phyloP scores from a whole-genome alignment of 352 stramenopile genomes.

The Globisporangium irregulare region DNA sequence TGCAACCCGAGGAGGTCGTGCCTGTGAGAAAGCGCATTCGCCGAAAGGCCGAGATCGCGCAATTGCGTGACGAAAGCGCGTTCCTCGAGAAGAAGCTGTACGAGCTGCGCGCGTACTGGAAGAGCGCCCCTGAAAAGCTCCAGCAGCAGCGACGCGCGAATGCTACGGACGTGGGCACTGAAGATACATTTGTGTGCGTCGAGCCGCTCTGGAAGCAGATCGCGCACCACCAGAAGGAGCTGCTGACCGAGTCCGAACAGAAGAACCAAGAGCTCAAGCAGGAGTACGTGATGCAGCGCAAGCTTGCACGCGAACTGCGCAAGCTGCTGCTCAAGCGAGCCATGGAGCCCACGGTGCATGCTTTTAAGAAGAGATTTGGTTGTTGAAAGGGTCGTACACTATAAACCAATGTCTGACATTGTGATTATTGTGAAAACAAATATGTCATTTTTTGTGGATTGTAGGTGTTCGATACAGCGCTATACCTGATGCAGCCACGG shows the following conservation, averaged over 20 bases:
- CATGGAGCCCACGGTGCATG: constrained; percentile 4
- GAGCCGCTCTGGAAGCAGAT: background rate
- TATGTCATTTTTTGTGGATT: background rate
- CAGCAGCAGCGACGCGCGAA: background rate
- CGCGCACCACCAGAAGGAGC: background rate
- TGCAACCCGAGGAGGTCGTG: background rate
- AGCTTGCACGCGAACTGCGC: constrained; percentile 1
- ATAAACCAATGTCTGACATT: background rate
- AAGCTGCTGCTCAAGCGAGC: constrained; percentile 11
- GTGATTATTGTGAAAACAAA: too few relatives aligned
- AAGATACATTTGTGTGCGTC: background rate
- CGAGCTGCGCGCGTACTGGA: constrained; percentile 6
- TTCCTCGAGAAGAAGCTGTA: constrained; percentile 1
- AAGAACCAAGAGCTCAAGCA: background rate
- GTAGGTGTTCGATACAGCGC: background rate
- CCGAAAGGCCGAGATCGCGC: constrained; percentile 1
- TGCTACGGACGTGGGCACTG: too few relatives aligned
- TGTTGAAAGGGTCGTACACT: background rate
- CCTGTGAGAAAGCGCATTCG: background rate
- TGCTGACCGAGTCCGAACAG: background rate
- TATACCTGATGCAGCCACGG: background rate
- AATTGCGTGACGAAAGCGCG: background rate
- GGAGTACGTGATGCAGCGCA: constrained; percentile 3
- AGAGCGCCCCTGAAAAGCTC: background rate
- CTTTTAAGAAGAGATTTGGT: background rate